phyloP scores from a whole-genome alignment of 139 green algal genomes.

The Chlorella sp. region DNA sequence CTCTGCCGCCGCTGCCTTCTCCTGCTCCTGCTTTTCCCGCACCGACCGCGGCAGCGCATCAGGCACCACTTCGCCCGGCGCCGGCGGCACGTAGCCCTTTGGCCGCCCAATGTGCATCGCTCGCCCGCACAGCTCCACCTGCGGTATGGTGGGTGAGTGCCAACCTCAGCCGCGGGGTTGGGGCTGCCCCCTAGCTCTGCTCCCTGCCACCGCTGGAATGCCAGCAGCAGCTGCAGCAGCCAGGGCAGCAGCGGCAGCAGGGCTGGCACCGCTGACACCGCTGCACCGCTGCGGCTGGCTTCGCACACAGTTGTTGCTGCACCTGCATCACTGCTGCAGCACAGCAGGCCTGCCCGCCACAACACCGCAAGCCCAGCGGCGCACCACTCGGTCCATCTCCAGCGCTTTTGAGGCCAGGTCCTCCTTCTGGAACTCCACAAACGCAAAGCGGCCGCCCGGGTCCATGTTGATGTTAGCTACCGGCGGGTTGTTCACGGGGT shows the following conservation, averaged over 20 bases:
- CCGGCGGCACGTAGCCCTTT: slow-evolving; percentile 84
- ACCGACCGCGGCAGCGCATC: too few species aligned
- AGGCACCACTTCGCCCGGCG: background rate
- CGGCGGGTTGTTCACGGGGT: slow-evolving; percentile 75
- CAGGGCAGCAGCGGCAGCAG: background rate
- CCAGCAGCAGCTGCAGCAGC: too few species aligned
- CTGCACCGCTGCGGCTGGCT: too few species aligned
- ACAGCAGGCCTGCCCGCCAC: too few species aligned
- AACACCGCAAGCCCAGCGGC: too few species aligned
- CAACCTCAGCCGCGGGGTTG: too few species aligned
- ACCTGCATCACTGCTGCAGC: too few species aligned
- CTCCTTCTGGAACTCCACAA: slow-evolving; percentile 87
- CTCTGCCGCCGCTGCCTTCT: slow-evolving; percentile 1
- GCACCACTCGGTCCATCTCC: slow-evolving; percentile 83
- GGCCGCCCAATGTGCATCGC: slow-evolving; percentile 89
- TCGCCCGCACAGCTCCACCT: slow-evolving; percentile 82
- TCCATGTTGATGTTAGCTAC: slow-evolving; percentile 66
- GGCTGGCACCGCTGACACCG: slow-evolving; percentile 45
- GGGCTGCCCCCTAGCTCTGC: too few species aligned
- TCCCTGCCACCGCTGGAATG: too few species aligned
- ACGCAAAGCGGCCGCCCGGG: slow-evolving; percentile 80
- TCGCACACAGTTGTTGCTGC: too few species aligned
- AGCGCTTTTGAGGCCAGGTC: slow-evolving; percentile 81
- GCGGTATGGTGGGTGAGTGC: background rate
- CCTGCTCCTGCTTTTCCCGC: background rate